A percentile compares a stretch with the other conserved stretches of the same genome.
Evolutionary conservation across 2,329 filamentous ascomycete species (phyloP).

Genomic region (Monilinia vaccinii-corymbosi): DNA sequence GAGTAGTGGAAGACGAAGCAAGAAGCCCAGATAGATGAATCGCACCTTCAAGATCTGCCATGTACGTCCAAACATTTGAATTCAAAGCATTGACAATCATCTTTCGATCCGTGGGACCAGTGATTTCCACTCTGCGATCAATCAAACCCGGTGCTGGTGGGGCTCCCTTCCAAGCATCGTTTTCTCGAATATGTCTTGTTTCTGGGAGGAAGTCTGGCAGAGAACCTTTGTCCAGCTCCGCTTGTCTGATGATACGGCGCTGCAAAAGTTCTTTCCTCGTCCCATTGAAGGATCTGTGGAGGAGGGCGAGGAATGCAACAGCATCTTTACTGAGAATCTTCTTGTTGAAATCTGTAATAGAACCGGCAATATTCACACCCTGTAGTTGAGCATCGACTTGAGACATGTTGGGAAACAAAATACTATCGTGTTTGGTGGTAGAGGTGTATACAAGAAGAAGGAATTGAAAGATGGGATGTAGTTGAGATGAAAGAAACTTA

Average conservation of each 20-base stretch:
- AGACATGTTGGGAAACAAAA: constrained; percentile 43
- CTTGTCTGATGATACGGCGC: constrained; percentile 76
- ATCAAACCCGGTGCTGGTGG: constrained; percentile 84
- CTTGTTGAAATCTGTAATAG: constrained; percentile 66
- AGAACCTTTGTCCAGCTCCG: constrained; percentile 81
- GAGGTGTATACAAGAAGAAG: background rate
- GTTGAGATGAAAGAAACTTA: background rate
- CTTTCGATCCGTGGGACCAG: constrained; percentile 92
- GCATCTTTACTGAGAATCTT: constrained; percentile 91
- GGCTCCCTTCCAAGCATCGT: constrained; percentile 87
- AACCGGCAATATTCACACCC: constrained; percentile 78
- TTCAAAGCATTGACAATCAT: constrained; percentile 99
- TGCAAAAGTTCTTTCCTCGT: constrained; percentile 84
- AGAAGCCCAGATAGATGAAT: constrained; percentile 20
- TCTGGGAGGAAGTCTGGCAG: constrained; percentile 92
- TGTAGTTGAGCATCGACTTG: constrained; percentile 69
- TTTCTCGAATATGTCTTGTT: constrained; percentile 90
- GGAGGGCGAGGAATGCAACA: constrained; percentile 81
- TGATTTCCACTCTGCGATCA: constrained; percentile 93
- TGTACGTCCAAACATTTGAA: constrained; percentile 95
- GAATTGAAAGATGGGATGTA: background rate
- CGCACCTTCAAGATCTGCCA: constrained; percentile 95
- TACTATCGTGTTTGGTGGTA: background rate
- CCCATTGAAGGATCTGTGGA: constrained; percentile 89
- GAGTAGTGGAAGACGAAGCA: constrained; percentile 2